These are phyloP conservation scores for Nissolia schottii DNA, from an alignment of 306 rosid species.

Conservation along the genomic window DNA sequence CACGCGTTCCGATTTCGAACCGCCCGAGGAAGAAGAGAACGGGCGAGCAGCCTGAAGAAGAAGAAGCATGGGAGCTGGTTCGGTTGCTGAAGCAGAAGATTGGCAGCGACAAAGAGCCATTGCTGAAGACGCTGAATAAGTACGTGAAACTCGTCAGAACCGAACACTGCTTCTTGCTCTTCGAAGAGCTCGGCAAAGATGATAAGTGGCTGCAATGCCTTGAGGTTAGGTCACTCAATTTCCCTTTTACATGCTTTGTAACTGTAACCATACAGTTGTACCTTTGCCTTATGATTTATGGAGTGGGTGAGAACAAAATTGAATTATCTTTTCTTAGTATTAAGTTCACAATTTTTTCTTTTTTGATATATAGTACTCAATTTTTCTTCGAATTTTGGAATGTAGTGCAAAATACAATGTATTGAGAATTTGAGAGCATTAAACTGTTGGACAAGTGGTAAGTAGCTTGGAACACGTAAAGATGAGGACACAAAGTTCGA, in stretches of 20 bases:
- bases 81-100: constrained; percentile 47
- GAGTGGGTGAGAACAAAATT: not conserved
- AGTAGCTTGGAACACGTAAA: too few species aligned
- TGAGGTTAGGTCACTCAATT: constrained; percentile 51
- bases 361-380: too few species aligned
- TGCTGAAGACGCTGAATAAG: constrained; percentile 67
- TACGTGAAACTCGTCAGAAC: constrained; percentile 64
- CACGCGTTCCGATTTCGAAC: constrained; percentile 38
- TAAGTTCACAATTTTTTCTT: not conserved
- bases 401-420: not conserved
- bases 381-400: not conserved
- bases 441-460: too few species aligned
- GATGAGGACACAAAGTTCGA: too few species aligned
- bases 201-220: constrained; percentile 90
- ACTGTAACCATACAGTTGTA: too few species aligned
- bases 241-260: not conserved
- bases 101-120: constrained; percentile 63
- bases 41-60: constrained; percentile 52
- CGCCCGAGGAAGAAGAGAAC: constrained; percentile 35
- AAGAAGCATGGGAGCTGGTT: constrained; percentile 60
- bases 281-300: not conserved
- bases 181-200: constrained; percentile 68
- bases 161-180: constrained; percentile 81
- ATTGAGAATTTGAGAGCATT: too few species aligned
- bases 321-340: not conserved